These are phyloP conservation scores for Hawksworthiomyces lignivorus DNA, from an alignment of 2,329 filamentous ascomycete genomes.

Conservation along the genomic window DNA sequence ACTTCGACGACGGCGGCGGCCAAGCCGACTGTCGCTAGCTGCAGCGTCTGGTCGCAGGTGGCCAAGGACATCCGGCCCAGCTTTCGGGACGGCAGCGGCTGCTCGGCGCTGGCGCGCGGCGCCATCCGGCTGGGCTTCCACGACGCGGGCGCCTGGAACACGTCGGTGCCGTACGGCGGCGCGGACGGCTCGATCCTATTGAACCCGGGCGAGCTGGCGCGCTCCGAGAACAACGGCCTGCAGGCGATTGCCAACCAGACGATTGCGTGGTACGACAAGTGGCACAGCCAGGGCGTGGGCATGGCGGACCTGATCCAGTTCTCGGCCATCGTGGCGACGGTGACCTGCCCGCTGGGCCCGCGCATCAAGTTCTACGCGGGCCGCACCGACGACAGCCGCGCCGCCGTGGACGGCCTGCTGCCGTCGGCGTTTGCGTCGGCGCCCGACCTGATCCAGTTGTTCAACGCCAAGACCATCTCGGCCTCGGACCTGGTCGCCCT, in stretches of 20 bases:
- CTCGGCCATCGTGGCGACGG: constrained; percentile 36
- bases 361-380: constrained; percentile 39
- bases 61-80: constrained; percentile 24
- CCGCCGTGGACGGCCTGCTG: constrained; percentile 29
- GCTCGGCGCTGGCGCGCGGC: constrained; percentile 32
- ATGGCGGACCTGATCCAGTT: constrained; percentile 48
- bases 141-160: constrained; percentile 35
- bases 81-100: constrained; percentile 26
- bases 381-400: constrained; percentile 31
- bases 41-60: constrained; percentile 31
- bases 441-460: constrained; percentile 36
- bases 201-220: constrained; percentile 27
- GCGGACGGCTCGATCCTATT: constrained; percentile 39
- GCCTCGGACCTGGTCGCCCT: constrained; percentile 44
- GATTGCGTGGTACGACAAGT: constrained; percentile 29
- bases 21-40: constrained; percentile 14
- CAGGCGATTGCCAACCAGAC: constrained; percentile 30
- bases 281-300: constrained; percentile 29
- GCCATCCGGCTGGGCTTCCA: constrained; percentile 39
- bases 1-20: background rate
- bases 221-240: constrained; percentile 37
- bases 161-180: constrained; percentile 27
- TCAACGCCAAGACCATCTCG: constrained; percentile 42
- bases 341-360: constrained; percentile 43
- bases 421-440: constrained; percentile 33